Percentiles rank a stretch among this genome's conserved stretches.
Evolutionary conservation across 2,329 filamentous ascomycete species (phyloP).

Genomic region (Chrysoporthe deuterocubensis): DNA sequence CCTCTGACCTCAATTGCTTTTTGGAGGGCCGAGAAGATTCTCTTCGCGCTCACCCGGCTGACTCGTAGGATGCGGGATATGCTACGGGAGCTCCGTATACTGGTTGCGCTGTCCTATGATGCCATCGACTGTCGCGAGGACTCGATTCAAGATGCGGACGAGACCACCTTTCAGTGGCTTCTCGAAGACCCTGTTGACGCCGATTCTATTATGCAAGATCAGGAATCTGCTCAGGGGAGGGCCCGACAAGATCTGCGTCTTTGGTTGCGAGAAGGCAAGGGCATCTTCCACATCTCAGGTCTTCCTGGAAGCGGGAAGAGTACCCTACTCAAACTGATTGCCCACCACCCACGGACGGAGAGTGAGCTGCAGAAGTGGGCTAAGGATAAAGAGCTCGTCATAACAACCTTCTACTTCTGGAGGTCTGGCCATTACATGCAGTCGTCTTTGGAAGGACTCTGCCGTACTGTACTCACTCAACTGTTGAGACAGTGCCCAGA

Average conservation of each 20-base stretch:
- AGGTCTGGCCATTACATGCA: background rate
- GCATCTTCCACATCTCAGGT: conserved; percentile 25
- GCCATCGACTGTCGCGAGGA: conserved; percentile 31
- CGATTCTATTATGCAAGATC: conserved; percentile 1
- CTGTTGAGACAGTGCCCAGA: conserved; percentile 5
- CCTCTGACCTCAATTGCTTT: background rate
- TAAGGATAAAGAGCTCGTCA: conserved; percentile 16
- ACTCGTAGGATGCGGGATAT: background rate
- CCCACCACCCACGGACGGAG: conserved; percentile 12
- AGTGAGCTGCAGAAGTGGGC: conserved; percentile 22
- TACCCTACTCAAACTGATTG: conserved; percentile 27
- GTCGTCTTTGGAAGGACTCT: background rate
- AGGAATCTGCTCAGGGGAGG: background rate
- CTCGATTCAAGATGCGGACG: conserved; percentile 29
- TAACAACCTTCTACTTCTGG: conserved; percentile 26
- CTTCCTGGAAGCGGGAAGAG: conserved; percentile 28
- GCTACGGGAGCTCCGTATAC: background rate
- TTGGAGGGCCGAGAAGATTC: background rate
- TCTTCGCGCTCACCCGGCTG: background rate
- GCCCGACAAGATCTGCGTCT: background rate
- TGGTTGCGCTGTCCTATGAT: background rate
- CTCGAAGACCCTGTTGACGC: conserved; percentile 18
- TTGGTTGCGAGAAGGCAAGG: conserved; percentile 14
- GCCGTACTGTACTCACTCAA: background rate
- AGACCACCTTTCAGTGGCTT: conserved; percentile 32